Evolutionary conservation across 1,284 basidiomycete genomes (phyloP), one percentile per base, ranked within the genome.

Genomic region (Vanrija pseudolonga): DNA sequence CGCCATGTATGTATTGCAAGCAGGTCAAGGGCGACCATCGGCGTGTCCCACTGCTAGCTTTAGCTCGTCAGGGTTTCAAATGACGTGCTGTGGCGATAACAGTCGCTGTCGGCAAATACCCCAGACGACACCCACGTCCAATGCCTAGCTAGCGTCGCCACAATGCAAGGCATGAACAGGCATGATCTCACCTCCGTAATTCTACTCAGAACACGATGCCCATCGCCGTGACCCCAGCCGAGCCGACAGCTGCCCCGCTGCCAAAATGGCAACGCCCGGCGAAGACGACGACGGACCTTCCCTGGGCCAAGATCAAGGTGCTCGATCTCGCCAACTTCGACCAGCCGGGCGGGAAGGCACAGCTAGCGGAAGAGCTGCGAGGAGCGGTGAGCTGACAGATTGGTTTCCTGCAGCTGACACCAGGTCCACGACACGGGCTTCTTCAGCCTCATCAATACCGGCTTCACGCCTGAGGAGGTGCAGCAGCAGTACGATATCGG

Each of bases 261-360:
- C 61, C 63, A 2, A 60, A 60, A 39, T 69, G 66, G 66, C 54
- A 63, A 36, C 60, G 63, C 39, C 67, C 67, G 6, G 38, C 40
- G 18, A 63, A 62, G 38, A 69, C 67, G n/a, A 55, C 53, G 15
- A 41, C 43, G 17, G 44, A 56, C 12, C 60, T 69, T 4, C 80
- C 85, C 37, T 86, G 83, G 76, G 86, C 84, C 0, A 80, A 86
- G 42, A 78, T 88, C 18, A 79, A 83, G 15, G 78, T 82, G 45
- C 80, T 88, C 57, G 85, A 88, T 62, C 69, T 88, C 8, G 72
- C 82, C 18, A 79, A 80, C 47, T 78, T 77, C 12, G 62, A 71
- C 12, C 82, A 76, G 1, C 66, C 73, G 0, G 80, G 81, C 48
- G 83, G 80, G 3, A 79, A 80, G 36, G 68, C 70, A 1, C 70